Conservation (phyloP, 306 rosid species). For the Pueraria montana region DNA sequence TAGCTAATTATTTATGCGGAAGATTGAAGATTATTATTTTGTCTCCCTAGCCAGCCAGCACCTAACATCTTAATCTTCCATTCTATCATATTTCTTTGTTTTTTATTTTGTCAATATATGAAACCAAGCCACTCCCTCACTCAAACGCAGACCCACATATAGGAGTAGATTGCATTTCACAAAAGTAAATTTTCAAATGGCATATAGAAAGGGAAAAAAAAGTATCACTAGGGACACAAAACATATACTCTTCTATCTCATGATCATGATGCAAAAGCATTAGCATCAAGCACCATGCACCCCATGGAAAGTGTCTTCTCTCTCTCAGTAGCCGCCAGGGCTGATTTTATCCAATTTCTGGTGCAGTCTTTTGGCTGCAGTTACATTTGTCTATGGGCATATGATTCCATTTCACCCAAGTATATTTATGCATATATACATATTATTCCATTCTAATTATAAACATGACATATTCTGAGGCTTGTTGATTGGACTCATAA, state of each 20-base stretch:
- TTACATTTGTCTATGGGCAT: conserved; percentile 83
- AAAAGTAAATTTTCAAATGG: conserved; percentile 16
- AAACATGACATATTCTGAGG: background rate
- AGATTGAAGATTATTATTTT: conserved; percentile 9
- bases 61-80: background rate
- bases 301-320: conserved; percentile 70
- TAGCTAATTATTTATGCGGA: conserved; percentile 19
- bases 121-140: conserved; percentile 16
- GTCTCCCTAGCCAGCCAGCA: conserved; percentile 21
- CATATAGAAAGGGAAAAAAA: background rate
- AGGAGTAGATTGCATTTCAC: background rate
- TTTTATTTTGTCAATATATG: background rate
- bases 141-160: background rate
- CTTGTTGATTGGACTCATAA: background rate
- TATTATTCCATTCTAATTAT: background rate
- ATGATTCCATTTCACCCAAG: conserved; percentile 64
- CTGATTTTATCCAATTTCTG: conserved; percentile 53
- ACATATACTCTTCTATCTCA: background rate
- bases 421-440: background rate
- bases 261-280: conserved; percentile 33
- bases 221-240: background rate
- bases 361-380: conserved; percentile 68
- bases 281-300: conserved; percentile 34
- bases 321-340: conserved; percentile 60
- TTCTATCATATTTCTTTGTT: background rate